Evolutionary conservation across 169 alveolate species (phyloP), one percentile per base, ranked within the genome.

Genomic region (Theileria parva): DNA sequence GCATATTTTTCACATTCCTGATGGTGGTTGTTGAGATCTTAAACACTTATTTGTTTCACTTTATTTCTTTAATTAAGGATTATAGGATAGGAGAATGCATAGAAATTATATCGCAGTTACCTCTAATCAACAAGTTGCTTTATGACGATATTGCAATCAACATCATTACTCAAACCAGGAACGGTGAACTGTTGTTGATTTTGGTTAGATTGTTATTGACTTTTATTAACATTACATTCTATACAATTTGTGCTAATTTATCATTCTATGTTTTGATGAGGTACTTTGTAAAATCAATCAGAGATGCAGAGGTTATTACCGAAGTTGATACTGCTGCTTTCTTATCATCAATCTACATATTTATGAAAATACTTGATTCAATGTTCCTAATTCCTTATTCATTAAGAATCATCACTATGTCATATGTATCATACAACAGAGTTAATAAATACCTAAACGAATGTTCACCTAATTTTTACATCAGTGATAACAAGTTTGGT

Each of bases 401-500:
- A 19, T 19, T 81, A 27, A 74, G 44, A 34, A 21, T 30, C 2
- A 3, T 74, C 25, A 57, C 66, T 1, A 72, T 27, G 6, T 63
- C 78, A 12, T 50, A 71, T 7, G 23, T 71, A 37, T 74, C 88
- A 4, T 15, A 25, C 21, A 53, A 71, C 23, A 65, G 88, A 28
- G 75, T 72, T 21, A 78, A 74, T 12, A 30, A 61, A 30, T 81
- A 23, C 60, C 12, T 81, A 4, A 66, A 21, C 17, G 53, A 21
- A 9, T 81, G 80, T 50, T 76, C 88, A 0, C 88, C 88, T 11
- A 81, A 81, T 32, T 81, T 48, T 53, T 81, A 81, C 28, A 25
- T 66, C 19, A 39, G 44, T 34, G 73, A 74, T 19, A 50, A 37
- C 30, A 63, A 44, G 21, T 50, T 21, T 17, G 4, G 32, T 2